phyloP scores from a whole-genome alignment of 2,329 filamentous ascomycete species.

The Ophiocordyceps sinensis region DNA sequence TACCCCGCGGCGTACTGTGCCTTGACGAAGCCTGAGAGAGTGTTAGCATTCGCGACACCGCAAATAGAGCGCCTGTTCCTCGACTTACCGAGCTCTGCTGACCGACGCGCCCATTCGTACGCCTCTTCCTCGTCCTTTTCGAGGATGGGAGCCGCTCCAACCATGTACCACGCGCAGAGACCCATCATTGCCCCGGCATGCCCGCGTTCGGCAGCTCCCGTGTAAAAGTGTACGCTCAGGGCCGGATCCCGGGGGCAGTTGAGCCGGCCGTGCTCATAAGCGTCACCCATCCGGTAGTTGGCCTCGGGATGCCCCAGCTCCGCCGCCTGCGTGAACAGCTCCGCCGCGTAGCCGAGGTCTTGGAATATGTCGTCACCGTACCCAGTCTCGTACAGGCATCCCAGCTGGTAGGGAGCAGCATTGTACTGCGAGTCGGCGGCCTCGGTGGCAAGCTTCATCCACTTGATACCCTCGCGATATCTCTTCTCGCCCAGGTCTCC shows the following conservation, averaged over 20 bases:
- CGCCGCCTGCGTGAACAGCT: conserved; percentile 86
- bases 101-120: conserved; percentile 85
- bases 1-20: conserved; percentile 95
- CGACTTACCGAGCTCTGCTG: conserved; percentile 66
- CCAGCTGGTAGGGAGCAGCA: conserved; percentile 80
- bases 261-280: conserved; percentile 84
- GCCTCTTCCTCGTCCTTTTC: conserved; percentile 94
- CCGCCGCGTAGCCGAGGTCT: conserved; percentile 79
- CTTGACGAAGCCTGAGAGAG: conserved; percentile 43
- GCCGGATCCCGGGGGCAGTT: conserved; percentile 83
- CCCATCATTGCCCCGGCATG: conserved; percentile 93
- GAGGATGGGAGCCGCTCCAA: conserved; percentile 79
- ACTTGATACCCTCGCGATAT: conserved; percentile 86
- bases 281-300: conserved; percentile 80
- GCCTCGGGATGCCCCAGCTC: conserved; percentile 83
- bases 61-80: background rate
- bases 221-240: conserved; percentile 95
- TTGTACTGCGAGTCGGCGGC: conserved; percentile 87
- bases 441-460: conserved; percentile 88
- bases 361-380: conserved; percentile 89
- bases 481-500: conserved; percentile 79
- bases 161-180: conserved; percentile 95
- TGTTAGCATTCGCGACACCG: background rate
- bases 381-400: conserved; percentile 77
- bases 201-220: conserved; percentile 70